A percentile compares a stretch with the other conserved stretches of the same genome.
These are phyloP conservation scores for Amniculicola lignicola DNA, from an alignment of 495 filamentous ascomycete species.

Conservation along the genomic window DNA sequence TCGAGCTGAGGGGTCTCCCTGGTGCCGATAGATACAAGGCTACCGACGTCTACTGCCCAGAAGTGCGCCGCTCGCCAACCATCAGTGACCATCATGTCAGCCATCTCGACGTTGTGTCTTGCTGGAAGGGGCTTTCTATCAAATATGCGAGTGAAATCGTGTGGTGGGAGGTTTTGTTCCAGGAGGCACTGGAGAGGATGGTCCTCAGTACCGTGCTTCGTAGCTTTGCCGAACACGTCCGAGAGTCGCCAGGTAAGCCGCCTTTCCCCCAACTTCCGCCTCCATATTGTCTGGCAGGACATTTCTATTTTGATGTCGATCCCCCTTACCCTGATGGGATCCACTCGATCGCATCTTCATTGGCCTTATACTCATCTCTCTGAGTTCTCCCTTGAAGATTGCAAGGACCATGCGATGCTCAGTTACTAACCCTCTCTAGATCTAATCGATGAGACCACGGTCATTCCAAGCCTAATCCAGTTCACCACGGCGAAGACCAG, in stretches of 20 bases:
- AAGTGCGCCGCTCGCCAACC: constrained; percentile 13
- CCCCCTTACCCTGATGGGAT: too few relatives aligned
- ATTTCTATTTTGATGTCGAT: too few relatives aligned
- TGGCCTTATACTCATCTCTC: too few relatives aligned
- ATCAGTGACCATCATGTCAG: neutral
- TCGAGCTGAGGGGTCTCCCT: constrained; percentile 14
- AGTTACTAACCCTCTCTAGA: neutral
- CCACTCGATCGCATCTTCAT: too few relatives aligned
- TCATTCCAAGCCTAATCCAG: neutral
- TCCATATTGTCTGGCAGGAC: too few relatives aligned
- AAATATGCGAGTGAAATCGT: constrained; percentile 25
- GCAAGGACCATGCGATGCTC: too few relatives aligned
- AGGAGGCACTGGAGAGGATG: constrained; percentile 14
- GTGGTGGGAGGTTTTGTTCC: constrained; percentile 25
- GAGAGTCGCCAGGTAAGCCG: too few relatives aligned
- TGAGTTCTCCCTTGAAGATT: too few relatives aligned
- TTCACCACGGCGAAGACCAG: neutral
- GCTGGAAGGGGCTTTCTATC: constrained; percentile 31
- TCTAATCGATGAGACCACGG: neutral
- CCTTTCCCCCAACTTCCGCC: too few relatives aligned
- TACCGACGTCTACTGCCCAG: constrained; percentile 24
- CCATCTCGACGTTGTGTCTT: constrained; percentile 28
- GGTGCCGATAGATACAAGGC: neutral
- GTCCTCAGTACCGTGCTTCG: too few relatives aligned
- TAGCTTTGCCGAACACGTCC: too few relatives aligned